Evolutionary conservation across 73 alveolate species (phyloP), one percentile per base, ranked within the genome.

Genomic region (Paramecium sexaurelia): DNA sequence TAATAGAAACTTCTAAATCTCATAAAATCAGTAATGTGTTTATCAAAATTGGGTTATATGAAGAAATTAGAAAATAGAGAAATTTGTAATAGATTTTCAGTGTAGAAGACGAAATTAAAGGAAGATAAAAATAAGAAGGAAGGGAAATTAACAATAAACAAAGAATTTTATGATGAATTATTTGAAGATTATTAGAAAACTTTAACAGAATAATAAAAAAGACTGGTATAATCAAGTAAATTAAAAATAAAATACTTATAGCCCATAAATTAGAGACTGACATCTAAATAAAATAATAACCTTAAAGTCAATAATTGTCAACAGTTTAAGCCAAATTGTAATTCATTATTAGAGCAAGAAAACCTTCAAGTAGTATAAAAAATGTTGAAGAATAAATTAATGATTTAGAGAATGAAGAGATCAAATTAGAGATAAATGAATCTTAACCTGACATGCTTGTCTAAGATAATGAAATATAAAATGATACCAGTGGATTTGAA

Each of bases 151-250:
- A 41, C 32, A 2, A 78, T 78, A 1, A 45, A 39, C 13, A 41
- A 78, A 40, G 90, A 78, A 15, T 78, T 78, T 78, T 78, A 78
- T 43, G 90, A 78, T 78, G 75, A 78, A 41, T 33, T 78, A 9
- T 78, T 78, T 17, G 75, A 78, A 78, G 73, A 78, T 0, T 78
- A 78, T 43, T 24, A 78, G 29, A 41, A 78, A 33, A 71, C 86
- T 5, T 36, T 71, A 36, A 71, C 86, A 32, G 86, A 71, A 37
- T n/a, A 32, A 33, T 71, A 71, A 13, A 71, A 11, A 17, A 35
- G 26, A 36, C 6, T 27, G 13, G 86, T 71, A 4, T 69, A 22
- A 61, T 29, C 2, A 29, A 61, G 43, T 26, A 51, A 51, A 51
- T 51, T 17, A 2, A 51, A n/a, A 51, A 51, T 51, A 3, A 17